phyloP scores from a whole-genome alignment of 805 yeast species.

The Wickerhamomyces bisporus region DNA sequence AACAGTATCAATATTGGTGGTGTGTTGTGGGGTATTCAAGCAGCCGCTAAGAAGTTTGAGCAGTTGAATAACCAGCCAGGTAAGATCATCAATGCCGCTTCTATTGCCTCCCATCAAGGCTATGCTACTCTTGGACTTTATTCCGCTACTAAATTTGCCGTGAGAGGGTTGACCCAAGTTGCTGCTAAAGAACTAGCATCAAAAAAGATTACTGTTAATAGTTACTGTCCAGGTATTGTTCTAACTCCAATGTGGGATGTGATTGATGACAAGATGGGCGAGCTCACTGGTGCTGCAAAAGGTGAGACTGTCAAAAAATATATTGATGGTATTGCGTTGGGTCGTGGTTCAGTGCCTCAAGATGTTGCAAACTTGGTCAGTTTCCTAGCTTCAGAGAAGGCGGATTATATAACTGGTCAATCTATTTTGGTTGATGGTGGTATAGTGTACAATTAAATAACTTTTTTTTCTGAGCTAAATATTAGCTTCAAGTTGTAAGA shows the following conservation, averaged over 20 bases:
- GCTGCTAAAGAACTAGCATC: slow-evolving; percentile 34
- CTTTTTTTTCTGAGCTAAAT: too few species aligned
- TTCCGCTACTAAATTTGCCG: slow-evolving; percentile 33
- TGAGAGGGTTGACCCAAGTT: slow-evolving; percentile 31
- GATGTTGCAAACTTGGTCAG: slow-evolving; percentile 32
- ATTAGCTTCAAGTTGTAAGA: too few species aligned
- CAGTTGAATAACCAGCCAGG: slow-evolving; percentile 26
- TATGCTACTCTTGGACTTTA: slow-evolving; percentile 29
- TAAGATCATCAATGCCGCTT: slow-evolving; percentile 34
- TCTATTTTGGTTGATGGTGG: slow-evolving; percentile 36
- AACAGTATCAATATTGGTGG: slow-evolving; percentile 28
- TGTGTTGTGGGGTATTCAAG: slow-evolving; percentile 30
- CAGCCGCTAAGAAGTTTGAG: slow-evolving; percentile 26
- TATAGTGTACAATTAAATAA: slow-evolving; percentile 10
- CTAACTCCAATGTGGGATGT: slow-evolving; percentile 33
- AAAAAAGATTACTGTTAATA: slow-evolving; percentile 32
- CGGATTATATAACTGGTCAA: slow-evolving; percentile 33
- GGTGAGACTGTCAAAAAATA: slow-evolving; percentile 24
- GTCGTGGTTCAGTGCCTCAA: slow-evolving; percentile 30
- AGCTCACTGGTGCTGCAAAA: slow-evolving; percentile 21
- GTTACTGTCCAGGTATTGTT: slow-evolving; percentile 37
- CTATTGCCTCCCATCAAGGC: slow-evolving; percentile 31
- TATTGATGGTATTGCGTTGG: slow-evolving; percentile 27
- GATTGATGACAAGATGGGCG: slow-evolving; percentile 24
- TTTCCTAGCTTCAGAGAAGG: slow-evolving; percentile 31